Evolutionary conservation across 495 filamentous ascomycete genomes (phyloP), one percentile per base, ranked within the genome.

Genomic region (Hypoxylon intermedium): DNA sequence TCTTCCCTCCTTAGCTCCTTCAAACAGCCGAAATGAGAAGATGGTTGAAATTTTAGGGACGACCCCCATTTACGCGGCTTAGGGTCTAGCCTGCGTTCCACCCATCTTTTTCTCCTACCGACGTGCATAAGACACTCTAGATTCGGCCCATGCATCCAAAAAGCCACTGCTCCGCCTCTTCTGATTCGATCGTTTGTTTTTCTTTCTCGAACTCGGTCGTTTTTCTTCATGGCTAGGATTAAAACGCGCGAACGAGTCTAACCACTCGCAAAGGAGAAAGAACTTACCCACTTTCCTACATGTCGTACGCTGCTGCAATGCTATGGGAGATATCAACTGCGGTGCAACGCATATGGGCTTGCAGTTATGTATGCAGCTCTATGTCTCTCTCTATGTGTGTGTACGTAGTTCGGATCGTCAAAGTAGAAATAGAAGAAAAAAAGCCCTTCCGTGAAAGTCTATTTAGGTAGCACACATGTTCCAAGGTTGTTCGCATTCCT

Each of bases 121-220:
- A 55, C 59, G 38, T 37, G 20, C 59, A 55, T 60, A 45, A 65
- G 61, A 65, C 61, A 65, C 49, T 62, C 61, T 56, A 59, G 44
- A 65, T 60, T 59, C 50, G 50, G 44, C 21, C 62, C 45, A 65
- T 51, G 40, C 51, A 52, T 51, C 12, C 15, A 42, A 44, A 23
- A 52, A 41, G 13, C 55, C 62, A 60, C 55, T 45, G 6, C 50
- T 65, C 58, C n/a, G 30, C 23, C 34, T 13, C 21, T 49, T 60
- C 36, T 65, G 43, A 65, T 65, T 65, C 46, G 52, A 34, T 19
- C 28, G 48, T 47, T 42, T 48, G 53, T 16, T 26, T 26, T 43
- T 43, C 11, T 30, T 45, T 45, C 23, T 65, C 41, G 28, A 59
- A 54, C 45, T 55, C 60, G 54, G 60, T 38, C 44, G 30, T 60